Evolutionary conservation across 2,329 filamentous ascomycete genomes (phyloP).

Genomic region (Capronia americana): DNA sequence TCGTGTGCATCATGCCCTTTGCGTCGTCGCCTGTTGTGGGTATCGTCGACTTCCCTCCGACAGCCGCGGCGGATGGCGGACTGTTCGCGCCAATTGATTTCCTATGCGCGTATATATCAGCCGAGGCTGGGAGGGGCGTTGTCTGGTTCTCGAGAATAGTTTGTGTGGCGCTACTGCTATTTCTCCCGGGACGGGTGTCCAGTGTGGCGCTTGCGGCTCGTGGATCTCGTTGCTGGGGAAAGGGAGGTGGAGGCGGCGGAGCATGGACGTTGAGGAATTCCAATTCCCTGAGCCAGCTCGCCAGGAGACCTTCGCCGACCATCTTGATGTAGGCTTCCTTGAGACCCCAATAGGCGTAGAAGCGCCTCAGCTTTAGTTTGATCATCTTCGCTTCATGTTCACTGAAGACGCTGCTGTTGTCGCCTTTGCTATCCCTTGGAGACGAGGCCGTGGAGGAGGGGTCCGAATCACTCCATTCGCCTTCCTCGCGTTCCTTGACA

Average conservation of each 20-base stretch:
- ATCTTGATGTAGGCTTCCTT: constrained; percentile 73
- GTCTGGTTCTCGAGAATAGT: constrained; percentile 1
- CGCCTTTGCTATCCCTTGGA: constrained; percentile 4
- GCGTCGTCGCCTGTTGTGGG: not conserved
- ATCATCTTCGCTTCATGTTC: constrained; percentile 47
- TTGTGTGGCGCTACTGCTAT: constrained; percentile 8
- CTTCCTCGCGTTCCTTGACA: constrained; percentile 47
- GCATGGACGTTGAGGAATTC: constrained; percentile 66
- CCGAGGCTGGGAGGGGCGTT: constrained; percentile 6
- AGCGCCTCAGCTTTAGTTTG: constrained; percentile 64
- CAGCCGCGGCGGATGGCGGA: not conserved
- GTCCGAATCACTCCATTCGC: constrained; percentile 24
- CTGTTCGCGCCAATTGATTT: not conserved
- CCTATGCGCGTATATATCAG: constrained; percentile 13
- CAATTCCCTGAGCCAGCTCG: constrained; percentile 64
- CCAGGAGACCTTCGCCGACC: constrained; percentile 67
- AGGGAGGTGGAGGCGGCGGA: constrained; percentile 55
- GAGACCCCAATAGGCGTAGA: constrained; percentile 69
- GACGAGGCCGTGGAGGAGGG: constrained; percentile 11
- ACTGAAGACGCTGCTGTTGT: constrained; percentile 1
- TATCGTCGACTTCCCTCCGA: not conserved
- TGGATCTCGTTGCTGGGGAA: constrained; percentile 13
- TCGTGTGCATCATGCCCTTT: not conserved
- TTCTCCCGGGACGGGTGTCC: not conserved
- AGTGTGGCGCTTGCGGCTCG: not conserved